Evolutionary conservation across 805 yeast species (phyloP).

Genomic region (Myxozyma mucilagina): DNA sequence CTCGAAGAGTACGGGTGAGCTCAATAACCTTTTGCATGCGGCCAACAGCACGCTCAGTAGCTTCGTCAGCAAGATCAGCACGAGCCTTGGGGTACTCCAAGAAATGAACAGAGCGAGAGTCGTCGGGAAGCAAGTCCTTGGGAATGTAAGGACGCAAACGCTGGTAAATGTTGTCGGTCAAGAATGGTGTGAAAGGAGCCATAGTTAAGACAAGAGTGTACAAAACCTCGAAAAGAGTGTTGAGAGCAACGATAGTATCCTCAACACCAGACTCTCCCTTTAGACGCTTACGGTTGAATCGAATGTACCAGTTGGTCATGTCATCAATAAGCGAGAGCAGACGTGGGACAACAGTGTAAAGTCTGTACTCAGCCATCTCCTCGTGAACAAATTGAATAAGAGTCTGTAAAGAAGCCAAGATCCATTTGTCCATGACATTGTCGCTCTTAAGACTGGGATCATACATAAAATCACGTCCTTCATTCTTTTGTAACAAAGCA

Average conservation of each 20-base stretch:
- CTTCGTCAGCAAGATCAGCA: slow-evolving; percentile 74
- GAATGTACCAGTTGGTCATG: slow-evolving; percentile 97
- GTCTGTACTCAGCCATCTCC: slow-evolving; percentile 87
- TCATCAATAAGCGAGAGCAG: slow-evolving; percentile 85
- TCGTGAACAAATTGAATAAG: slow-evolving; percentile 79
- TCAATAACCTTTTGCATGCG: slow-evolving; percentile 98
- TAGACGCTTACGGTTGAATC: slow-evolving; percentile 96
- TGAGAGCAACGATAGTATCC: slow-evolving; percentile 83
- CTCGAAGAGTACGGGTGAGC: slow-evolving; percentile 93
- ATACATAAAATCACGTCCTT: slow-evolving; percentile 68
- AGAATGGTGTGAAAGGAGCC: slow-evolving; percentile 99
- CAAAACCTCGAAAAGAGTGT: slow-evolving; percentile 86
- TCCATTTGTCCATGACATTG: slow-evolving; percentile 98
- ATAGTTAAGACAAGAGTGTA: slow-evolving; percentile 88
- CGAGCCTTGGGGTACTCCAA: slow-evolving; percentile 84
- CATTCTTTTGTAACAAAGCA: slow-evolving; percentile 75
- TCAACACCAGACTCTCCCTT: slow-evolving; percentile 89
- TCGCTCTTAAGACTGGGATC: slow-evolving; percentile 62
- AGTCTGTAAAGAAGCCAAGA: slow-evolving; percentile 93
- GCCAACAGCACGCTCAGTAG: slow-evolving; percentile 81
- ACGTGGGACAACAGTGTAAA: slow-evolving; percentile 95
- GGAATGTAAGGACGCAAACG: slow-evolving; percentile 62
- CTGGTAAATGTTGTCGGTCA: slow-evolving; percentile 86
- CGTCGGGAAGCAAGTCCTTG: slow-evolving; percentile 51
- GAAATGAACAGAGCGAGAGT: slow-evolving; percentile 88